Conservation (phyloP, 148 eudicot species). For the Silene uniflora region DNA sequence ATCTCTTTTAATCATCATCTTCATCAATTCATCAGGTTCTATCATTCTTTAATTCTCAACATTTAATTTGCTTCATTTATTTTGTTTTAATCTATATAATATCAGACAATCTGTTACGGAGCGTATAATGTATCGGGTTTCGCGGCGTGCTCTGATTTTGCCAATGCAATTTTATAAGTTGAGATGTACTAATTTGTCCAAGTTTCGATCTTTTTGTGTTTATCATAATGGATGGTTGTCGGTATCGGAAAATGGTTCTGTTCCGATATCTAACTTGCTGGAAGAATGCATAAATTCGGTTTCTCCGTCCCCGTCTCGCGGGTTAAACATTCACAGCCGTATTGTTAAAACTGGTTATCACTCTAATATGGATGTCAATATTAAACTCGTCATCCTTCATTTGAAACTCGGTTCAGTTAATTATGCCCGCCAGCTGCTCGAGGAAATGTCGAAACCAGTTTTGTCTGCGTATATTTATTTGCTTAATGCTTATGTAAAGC, state of each 20-base stretch:
- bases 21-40: too few relatives aligned
- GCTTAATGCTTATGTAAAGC: constrained; percentile 58
- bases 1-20: too few relatives aligned
- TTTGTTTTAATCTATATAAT: too few relatives aligned
- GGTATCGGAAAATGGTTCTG: constrained; percentile 22
- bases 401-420: constrained; percentile 45
- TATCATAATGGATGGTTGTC: constrained; percentile 10
- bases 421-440: constrained; percentile 71
- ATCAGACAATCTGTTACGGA: too few relatives aligned
- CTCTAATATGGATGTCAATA: constrained; percentile 52
- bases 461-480: constrained; percentile 69
- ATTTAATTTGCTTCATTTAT: too few relatives aligned
- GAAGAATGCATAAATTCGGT: constrained; percentile 67
- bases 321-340: constrained; percentile 75
- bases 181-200: constrained; percentile 33
- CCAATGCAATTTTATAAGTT: constrained; percentile 23
- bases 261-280: constrained; percentile 40
- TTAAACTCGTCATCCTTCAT: constrained; percentile 63
- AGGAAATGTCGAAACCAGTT: constrained; percentile 61
- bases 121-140: too few relatives aligned
- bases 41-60: too few relatives aligned
- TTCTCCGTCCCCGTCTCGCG: constrained; percentile 43
- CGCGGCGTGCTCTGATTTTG: background rate
- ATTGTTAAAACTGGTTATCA: constrained; percentile 59
- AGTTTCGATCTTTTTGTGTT: constrained; percentile 26